A percentile compares a stretch with the other conserved stretches of the same genome.
Conservation (phyloP, 805 yeast genomes). For the Suhomyces xylopsoci region DNA sequence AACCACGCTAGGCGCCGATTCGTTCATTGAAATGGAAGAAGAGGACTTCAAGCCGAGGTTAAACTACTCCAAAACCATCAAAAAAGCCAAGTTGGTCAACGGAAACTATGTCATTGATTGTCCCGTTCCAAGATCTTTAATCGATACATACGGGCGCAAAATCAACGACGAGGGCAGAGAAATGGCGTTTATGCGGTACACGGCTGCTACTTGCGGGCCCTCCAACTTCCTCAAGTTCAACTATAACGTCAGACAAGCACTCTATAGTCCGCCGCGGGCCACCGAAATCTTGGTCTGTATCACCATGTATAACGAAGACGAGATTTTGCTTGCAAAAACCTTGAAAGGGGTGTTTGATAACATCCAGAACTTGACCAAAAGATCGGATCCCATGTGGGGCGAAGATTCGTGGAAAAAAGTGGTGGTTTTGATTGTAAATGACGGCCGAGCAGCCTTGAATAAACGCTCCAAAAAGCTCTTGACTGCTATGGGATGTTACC, state of each 20-base stretch:
- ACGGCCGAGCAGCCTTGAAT: constrained; percentile 83
- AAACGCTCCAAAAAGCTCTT: constrained; percentile 75
- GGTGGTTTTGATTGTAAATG: constrained; percentile 85
- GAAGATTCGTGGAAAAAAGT: constrained; percentile 91
- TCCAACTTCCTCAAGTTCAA: constrained; percentile 55
- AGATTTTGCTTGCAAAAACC: constrained; percentile 55
- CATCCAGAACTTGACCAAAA: constrained; percentile 66
- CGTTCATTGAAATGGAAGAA: constrained; percentile 23
- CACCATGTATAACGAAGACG: constrained; percentile 70
- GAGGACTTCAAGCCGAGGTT: constrained; percentile 40
- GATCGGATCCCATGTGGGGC: constrained; percentile 83
- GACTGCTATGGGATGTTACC: constrained; percentile 86
- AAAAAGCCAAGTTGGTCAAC: constrained; percentile 52
- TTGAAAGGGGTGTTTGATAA: constrained; percentile 74
- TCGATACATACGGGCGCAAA: constrained; percentile 34
- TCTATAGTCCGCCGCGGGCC: constrained; percentile 71
- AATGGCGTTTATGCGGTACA: constrained; percentile 88
- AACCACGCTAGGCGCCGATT: background rate
- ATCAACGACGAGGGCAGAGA: constrained; percentile 44
- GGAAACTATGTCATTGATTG: constrained; percentile 46
- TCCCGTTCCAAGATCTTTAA: constrained; percentile 38
- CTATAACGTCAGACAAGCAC: constrained; percentile 80
- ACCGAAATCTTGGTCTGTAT: constrained; percentile 71
- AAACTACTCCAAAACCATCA: constrained; percentile 40
- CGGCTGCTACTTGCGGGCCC: constrained; percentile 94